Evolutionary conservation across 768 basidiomycete species (phyloP), one percentile per base, ranked within the genome.

Genomic region (Boletus tylopilopsis): DNA sequence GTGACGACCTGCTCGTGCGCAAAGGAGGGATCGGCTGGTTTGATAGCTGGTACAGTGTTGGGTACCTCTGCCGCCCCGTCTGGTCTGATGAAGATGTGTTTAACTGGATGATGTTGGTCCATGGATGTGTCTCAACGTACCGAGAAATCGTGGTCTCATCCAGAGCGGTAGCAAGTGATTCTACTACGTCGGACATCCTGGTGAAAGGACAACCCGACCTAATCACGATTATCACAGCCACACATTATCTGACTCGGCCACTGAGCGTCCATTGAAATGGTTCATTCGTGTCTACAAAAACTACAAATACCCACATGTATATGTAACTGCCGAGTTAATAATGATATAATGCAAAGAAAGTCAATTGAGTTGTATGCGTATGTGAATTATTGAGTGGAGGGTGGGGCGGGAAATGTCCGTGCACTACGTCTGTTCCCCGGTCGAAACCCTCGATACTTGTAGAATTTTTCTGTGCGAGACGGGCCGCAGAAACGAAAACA

Each of bases 1-100:
- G 96, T 98, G 38, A 99, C 85, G 45, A 93, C 76, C 67, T 97
- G 94, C 16, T 77, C 82, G 45, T 77, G 75, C 0, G 64, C 58
- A 9, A 52, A 41, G 4, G 67, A 45, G 0, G 63, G 60, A 38
- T 65, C 55, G 11, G 59, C 66, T 22, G 72, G 68, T 40, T 71
- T 70, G 45, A 69, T 53, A 22, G 19, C 40, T 43, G 47, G 39
- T 42, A 74, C 76, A 44, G 52, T 11, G 32, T 34, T 18, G 11
- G 52, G 49, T 18, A 16, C 21, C 5, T 30, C 42, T 10, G 55
- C 21, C 8, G 43, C 19, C 30, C 51, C 39, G 30, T 54, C 44
- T 8, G 45, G 36, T 47, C 57, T 60, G 37, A 37, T 37, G 52
- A 46, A 5, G 34, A 33, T 5, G 44, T 7, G 12, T 43, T 54